Percentiles rank a stretch among this genome's conserved stretches.
Conservation (phyloP, 2,329 filamentous ascomycete genomes). For the Pseudogymnoascus verrucosus region DNA sequence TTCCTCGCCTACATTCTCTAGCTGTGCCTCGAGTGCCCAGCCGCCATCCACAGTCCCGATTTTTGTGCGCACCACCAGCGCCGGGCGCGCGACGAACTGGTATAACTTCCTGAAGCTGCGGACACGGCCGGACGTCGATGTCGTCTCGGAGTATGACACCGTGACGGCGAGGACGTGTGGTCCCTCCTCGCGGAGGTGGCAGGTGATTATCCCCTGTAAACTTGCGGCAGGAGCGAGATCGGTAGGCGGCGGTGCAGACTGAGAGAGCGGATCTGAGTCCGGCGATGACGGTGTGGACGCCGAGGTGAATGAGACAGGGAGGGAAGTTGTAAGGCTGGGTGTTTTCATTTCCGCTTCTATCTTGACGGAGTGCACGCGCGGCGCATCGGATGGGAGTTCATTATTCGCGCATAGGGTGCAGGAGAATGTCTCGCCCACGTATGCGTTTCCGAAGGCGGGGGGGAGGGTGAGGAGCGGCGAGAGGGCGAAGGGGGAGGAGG, state of each 20-base stretch:
- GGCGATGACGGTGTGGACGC: constrained; percentile 9
- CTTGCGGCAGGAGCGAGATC: constrained; percentile 58
- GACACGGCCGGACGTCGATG: constrained; percentile 59
- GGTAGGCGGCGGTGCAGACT: constrained; percentile 21
- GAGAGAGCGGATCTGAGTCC: constrained; percentile 12
- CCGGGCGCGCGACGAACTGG: constrained; percentile 88
- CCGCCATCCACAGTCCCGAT: constrained; percentile 48
- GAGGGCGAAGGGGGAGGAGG: constrained; percentile 40
- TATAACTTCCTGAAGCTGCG: constrained; percentile 92
- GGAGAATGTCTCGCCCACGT: constrained; percentile 89
- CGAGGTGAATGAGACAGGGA: constrained; percentile 55
- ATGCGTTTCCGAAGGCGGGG: constrained; percentile 84
- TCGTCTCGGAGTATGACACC: constrained; percentile 86
- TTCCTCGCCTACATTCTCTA: constrained; percentile 89
- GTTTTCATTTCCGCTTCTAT: constrained; percentile 95
- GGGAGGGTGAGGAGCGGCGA: constrained; percentile 71
- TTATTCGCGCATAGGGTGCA: constrained; percentile 97
- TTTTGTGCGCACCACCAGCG: constrained; percentile 86
- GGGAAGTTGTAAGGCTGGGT: constrained; percentile 52
- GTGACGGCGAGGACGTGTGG: constrained; percentile 90
- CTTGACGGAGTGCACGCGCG: constrained; percentile 53
- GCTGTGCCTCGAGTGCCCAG: constrained; percentile 84
- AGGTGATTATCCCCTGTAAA: constrained; percentile 72
- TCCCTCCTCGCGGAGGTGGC: constrained; percentile 88
- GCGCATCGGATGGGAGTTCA: constrained; percentile 43